Evolutionary conservation across 495 filamentous ascomycete genomes (phyloP).

Genomic region (Aspergillus sclerotioniger): DNA sequence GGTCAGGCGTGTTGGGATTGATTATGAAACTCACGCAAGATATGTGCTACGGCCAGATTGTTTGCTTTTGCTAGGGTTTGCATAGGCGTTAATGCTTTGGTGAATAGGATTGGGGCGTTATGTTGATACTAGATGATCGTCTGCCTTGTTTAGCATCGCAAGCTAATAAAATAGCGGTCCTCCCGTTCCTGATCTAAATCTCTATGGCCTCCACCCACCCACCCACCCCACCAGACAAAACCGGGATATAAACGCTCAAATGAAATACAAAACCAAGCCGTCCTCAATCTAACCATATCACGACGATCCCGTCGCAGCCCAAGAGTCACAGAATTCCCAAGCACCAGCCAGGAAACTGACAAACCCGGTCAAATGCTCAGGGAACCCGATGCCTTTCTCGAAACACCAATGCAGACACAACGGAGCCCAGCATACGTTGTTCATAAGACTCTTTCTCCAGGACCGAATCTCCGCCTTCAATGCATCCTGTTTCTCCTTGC

Average conservation of each 20-base stretch:
- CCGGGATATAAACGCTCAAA: slow-evolving; percentile 12
- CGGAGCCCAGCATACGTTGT: slow-evolving; percentile 57
- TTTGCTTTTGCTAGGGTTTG: too few relatives aligned
- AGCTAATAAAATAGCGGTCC: too few relatives aligned
- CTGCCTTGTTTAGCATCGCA: too few relatives aligned
- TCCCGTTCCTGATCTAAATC: not conserved
- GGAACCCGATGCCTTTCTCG: slow-evolving; percentile 66
- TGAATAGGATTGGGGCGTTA: too few relatives aligned
- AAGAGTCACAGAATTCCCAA: slow-evolving; percentile 40
- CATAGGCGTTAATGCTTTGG: too few relatives aligned
- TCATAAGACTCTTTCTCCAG: slow-evolving; percentile 46
- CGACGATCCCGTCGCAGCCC: slow-evolving; percentile 31
- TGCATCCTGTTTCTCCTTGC: slow-evolving; percentile 37
- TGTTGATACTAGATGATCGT: too few relatives aligned
- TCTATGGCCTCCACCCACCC: not conserved
- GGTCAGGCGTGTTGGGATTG: not conserved
- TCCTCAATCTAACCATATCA: not conserved
- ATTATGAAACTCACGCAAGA: too few relatives aligned
- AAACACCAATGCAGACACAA: slow-evolving; percentile 78
- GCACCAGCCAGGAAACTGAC: slow-evolving; percentile 60
- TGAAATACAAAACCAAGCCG: not conserved
- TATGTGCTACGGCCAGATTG: too few relatives aligned
- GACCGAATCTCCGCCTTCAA: slow-evolving; percentile 41
- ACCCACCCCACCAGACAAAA: slow-evolving; percentile 10
- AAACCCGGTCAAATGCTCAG: slow-evolving; percentile 64